A percentile compares a stretch with the other conserved stretches of the same genome.
Conservation (phyloP, 1,139 yeast species). For the Debaryomyces nepalensis region DNA sequence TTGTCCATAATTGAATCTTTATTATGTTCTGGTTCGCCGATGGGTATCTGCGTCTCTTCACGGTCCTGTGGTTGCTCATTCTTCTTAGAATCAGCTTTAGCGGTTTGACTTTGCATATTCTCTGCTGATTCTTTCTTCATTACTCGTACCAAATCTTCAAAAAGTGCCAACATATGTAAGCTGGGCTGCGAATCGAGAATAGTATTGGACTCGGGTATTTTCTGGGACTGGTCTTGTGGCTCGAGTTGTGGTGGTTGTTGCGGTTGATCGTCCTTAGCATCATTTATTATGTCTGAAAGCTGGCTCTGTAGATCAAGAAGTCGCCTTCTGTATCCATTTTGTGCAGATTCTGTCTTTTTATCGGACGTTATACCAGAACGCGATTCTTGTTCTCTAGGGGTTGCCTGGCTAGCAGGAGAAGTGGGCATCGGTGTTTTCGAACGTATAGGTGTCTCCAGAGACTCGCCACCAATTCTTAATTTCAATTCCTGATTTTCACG, state of each 20-base stretch:
- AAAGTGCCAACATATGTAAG: constrained; percentile 10
- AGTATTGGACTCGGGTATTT: background rate
- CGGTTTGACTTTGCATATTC: too few species aligned
- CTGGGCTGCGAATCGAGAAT: constrained; percentile 1
- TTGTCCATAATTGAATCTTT: constrained; percentile 10
- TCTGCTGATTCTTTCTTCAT: constrained; percentile 5
- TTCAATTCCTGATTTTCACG: constrained; percentile 15
- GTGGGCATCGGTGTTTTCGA: background rate
- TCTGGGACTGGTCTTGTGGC: background rate
- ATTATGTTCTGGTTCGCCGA: constrained; percentile 1
- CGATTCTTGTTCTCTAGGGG: background rate
- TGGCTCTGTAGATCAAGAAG: constrained; percentile 22
- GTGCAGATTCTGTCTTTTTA: background rate
- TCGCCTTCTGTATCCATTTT: constrained; percentile 10
- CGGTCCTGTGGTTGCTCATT: too few species aligned
- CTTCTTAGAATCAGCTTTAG: too few species aligned
- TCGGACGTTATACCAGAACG: background rate
- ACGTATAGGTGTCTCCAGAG: background rate
- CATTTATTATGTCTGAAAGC: constrained; percentile 22
- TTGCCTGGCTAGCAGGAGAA: background rate
- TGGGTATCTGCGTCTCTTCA: too few species aligned
- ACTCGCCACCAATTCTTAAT: background rate
- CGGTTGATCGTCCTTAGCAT: constrained; percentile 14
- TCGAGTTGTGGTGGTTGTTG: background rate
- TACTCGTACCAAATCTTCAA: constrained; percentile 9